Evolutionary conservation across 768 basidiomycete genomes (phyloP).

Genomic region (Naganishia onofrii): DNA sequence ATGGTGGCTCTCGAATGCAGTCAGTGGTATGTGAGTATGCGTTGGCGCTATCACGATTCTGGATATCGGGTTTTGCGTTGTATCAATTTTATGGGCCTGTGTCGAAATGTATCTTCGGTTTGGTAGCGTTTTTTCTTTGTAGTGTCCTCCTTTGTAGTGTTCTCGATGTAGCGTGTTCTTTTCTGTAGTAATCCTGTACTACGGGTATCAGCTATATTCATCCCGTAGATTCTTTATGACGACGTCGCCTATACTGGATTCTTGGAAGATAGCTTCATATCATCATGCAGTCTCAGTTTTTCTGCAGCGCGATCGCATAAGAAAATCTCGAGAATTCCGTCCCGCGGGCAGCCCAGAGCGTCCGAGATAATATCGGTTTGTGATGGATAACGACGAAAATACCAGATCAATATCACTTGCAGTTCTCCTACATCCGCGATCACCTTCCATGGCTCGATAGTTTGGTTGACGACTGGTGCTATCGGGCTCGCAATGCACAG

Average conservation of each 20-base stretch:
- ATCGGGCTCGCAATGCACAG: not conserved
- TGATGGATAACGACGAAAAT: not conserved
- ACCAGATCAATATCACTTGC: not conserved
- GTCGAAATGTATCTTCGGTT: not conserved
- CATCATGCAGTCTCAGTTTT: too few species aligned
- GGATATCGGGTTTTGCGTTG: not conserved
- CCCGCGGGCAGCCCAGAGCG: too few species aligned
- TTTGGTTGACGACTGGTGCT: not conserved
- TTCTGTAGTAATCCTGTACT: too few species aligned
- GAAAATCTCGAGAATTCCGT: not conserved
- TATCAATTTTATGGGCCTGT: not conserved
- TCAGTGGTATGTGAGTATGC: too few species aligned
- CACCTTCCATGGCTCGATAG: not conserved
- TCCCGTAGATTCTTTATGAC: too few species aligned
- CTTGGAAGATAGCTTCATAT: too few species aligned
- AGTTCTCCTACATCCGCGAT: not conserved
- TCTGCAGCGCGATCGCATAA: too few species aligned
- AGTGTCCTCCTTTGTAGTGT: not conserved
- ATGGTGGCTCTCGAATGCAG: not conserved
- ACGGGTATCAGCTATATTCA: too few species aligned
- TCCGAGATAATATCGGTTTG: not conserved
- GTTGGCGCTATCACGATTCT: too few species aligned
- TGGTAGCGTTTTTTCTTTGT: not conserved
- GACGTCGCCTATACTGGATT: not conserved
- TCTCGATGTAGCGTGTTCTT: too few species aligned